Percentiles rank a stretch among this genome's conserved stretches.
These are phyloP conservation scores for Neurospora sp. DNA, from an alignment of 495 filamentous ascomycete genomes.

Conservation along the genomic window DNA sequence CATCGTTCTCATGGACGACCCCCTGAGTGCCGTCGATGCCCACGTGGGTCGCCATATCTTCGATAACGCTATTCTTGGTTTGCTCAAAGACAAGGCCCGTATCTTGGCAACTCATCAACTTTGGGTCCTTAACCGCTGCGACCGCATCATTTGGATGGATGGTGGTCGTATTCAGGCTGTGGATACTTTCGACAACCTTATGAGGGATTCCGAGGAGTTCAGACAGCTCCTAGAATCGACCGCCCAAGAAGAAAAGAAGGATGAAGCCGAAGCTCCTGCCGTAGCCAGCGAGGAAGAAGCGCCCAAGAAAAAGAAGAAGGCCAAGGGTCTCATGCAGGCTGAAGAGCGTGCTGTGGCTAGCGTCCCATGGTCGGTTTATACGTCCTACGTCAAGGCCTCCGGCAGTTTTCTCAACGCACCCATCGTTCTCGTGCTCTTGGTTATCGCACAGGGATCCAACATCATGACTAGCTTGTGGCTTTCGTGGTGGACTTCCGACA, in stretches of 20 bases:
- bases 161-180: slow-evolving; percentile 71
- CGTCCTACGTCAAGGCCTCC: slow-evolving; percentile 68
- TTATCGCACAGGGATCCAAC: slow-evolving; percentile 68
- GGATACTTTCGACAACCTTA: slow-evolving; percentile 81
- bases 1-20: slow-evolving; percentile 77
- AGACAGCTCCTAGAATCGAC: slow-evolving; percentile 75
- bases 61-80: slow-evolving; percentile 84
- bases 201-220: slow-evolving; percentile 64
- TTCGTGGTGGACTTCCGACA: slow-evolving; percentile 79
- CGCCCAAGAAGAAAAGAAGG: slow-evolving; percentile 57
- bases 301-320: slow-evolving; percentile 52
- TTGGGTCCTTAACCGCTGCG: slow-evolving; percentile 81
- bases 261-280: slow-evolving; percentile 29
- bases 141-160: slow-evolving; percentile 87
- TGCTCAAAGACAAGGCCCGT: slow-evolving; percentile 79
- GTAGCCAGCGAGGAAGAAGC: slow-evolving; percentile 38
- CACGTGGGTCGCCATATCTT: slow-evolving; percentile 92
- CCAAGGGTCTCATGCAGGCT: slow-evolving; percentile 69
- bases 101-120: slow-evolving; percentile 93
- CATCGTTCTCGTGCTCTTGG: slow-evolving; percentile 53
- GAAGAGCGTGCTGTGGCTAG: slow-evolving; percentile 79
- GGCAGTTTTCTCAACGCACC: slow-evolving; percentile 64
- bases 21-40: slow-evolving; percentile 72
- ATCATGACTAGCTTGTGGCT: slow-evolving; percentile 87
- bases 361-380: slow-evolving; percentile 76